Conservation (phyloP, 306 rosid species). For the Rosa persica region DNA sequence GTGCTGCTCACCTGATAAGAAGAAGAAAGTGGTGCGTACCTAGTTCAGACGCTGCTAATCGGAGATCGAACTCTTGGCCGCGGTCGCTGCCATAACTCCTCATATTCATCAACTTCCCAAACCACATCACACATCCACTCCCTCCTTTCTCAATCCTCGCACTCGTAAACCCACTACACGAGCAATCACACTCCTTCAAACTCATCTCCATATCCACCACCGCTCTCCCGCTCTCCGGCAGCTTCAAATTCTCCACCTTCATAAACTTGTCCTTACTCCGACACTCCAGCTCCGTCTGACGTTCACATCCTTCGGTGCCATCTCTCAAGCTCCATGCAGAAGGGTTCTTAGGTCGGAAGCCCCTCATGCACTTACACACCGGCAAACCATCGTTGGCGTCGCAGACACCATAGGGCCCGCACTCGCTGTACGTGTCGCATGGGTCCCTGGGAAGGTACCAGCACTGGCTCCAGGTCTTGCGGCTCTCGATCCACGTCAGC, state of each 20-base stretch:
- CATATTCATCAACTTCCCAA: conserved; percentile 40
- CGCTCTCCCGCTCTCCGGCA: conserved; percentile 56
- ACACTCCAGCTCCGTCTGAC: conserved; percentile 47
- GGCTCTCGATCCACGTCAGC: conserved; percentile 42
- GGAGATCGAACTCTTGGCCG: conserved; percentile 58
- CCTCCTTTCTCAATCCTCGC: conserved; percentile 42
- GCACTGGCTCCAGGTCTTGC: conserved; percentile 39
- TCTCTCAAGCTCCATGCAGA: conserved; percentile 72
- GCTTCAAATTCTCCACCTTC: conserved; percentile 38
- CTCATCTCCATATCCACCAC: conserved; percentile 45
- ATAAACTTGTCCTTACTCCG: conserved; percentile 37
- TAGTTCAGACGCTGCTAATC: conserved; percentile 67
- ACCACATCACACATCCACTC: conserved; percentile 65
- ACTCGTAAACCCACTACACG: conserved; percentile 58
- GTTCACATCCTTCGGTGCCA: conserved; percentile 71
- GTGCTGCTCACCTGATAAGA: neutral
- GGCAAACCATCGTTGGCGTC: conserved; percentile 50
- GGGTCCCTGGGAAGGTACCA: conserved; percentile 72
- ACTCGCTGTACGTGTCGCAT: conserved; percentile 41
- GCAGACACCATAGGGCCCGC: conserved; percentile 65
- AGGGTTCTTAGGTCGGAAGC: conserved; percentile 50
- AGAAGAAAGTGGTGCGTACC: conserved; percentile 30
- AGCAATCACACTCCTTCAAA: conserved; percentile 53
- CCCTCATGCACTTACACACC: conserved; percentile 57
- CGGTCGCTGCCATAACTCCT: conserved; percentile 37